phyloP scores from a whole-genome alignment of 2,329 filamentous ascomycete species.

The Fusarium mundagurra region DNA sequence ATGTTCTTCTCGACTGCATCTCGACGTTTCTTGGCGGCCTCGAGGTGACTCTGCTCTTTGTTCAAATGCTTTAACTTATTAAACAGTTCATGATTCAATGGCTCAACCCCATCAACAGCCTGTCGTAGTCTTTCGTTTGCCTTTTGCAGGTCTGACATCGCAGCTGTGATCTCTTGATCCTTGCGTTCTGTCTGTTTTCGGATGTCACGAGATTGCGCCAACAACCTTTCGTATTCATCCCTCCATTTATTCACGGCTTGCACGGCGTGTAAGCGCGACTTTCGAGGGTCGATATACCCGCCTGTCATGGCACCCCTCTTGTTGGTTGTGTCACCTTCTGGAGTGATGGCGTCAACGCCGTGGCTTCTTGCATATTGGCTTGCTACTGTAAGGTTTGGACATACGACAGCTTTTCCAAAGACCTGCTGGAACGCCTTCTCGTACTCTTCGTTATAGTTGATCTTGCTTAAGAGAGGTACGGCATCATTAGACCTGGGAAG shows the following conservation, averaged over 20 bases:
- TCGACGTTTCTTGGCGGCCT: conserved; percentile 70
- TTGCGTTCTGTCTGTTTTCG: conserved; percentile 77
- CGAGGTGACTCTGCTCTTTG: conserved; percentile 76
- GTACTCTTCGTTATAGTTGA: conserved; percentile 79
- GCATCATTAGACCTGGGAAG: conserved; percentile 89
- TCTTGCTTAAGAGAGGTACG: conserved; percentile 84
- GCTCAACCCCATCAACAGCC: conserved; percentile 83
- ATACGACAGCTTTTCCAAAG: conserved; percentile 95
- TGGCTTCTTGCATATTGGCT: conserved; percentile 93
- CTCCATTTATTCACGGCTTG: conserved; percentile 79
- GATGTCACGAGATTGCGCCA: conserved; percentile 72
- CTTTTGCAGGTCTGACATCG: conserved; percentile 86
- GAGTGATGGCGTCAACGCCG: conserved; percentile 90
- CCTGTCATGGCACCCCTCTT: conserved; percentile 95
- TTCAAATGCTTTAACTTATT: conserved; percentile 80
- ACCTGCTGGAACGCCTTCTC: conserved; percentile 93
- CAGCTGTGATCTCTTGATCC: conserved; percentile 88
- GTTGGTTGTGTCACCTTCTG: conserved; percentile 93
- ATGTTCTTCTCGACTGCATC: conserved; percentile 80
- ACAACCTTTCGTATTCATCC: conserved; percentile 75
- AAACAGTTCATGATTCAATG: conserved; percentile 79
- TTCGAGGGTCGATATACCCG: conserved; percentile 88
- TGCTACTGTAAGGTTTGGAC: conserved; percentile 87
- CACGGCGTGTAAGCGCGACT: conserved; percentile 87
- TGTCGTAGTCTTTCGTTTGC: conserved; percentile 80